Base-by-base conservation (phyloP, 1,284 basidiomycete species). In the Cerrena zonata region DNA sequence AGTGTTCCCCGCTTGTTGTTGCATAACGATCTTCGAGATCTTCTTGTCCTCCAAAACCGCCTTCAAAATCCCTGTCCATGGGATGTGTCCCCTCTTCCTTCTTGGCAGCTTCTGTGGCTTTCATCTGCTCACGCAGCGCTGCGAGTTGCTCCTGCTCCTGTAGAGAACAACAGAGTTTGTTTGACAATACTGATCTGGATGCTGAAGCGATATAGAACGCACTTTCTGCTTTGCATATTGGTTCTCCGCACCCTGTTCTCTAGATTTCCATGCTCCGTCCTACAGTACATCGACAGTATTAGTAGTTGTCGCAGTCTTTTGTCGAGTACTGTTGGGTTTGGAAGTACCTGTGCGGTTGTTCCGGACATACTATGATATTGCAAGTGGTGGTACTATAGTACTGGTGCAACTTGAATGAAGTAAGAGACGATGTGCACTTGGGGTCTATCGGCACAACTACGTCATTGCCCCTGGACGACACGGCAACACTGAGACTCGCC, bases 11-110 rank as follows among this genome's bases (percentile, higher is more conserved):
- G 45, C 62, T 64, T 2, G 75, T 76, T 1, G 74, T 78, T 2
- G 73, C 73, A 50, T 76, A 74, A 27, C 74, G 68, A 60, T 77
- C 76, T 57, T 78, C 72, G 12, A 76, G 63, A 34, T 76, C 73
- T 57, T 76, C 74, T 57, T 74, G 73, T 2, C 75, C 75, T 22
- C 74, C 74, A 52, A 68, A 75, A 15, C 75, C 76, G 38, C 70
- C 74, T 62, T 77, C 76, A 44, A 74, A 71, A 53, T 72, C 66
- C 13, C 38, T 37, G 26, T 41, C 25, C n/a, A 42, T 10, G 50
- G 51, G 7, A 7, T 34, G 7, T 34, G 7, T 15, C 22, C 27
- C 23, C 37, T 27, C 34, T 19, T 44, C 48, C 13, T 46, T 24
- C 25, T 53, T 44, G 25, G 21, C 45, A 7, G 42, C 19, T 26